Evolutionary conservation across 805 yeast species (phyloP).

Genomic region (Starmerella apis): DNA sequence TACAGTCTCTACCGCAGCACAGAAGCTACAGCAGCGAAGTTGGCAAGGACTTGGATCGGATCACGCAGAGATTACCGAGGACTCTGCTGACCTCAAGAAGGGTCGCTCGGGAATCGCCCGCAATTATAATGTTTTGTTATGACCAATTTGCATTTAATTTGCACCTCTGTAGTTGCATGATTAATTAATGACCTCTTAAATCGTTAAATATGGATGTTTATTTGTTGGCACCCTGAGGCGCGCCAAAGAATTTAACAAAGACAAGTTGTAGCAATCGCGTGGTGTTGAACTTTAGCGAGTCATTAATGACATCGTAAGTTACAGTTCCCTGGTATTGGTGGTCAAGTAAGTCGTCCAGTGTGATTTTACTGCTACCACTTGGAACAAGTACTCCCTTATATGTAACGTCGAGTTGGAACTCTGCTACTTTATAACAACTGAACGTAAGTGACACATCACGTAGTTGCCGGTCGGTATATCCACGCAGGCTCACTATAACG

Average conservation of each 20-base stretch:
- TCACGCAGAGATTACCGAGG: slow-evolving; percentile 40
- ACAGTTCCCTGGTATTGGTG: slow-evolving; percentile 60
- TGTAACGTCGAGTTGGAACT: slow-evolving; percentile 64
- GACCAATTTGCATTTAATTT: neutral
- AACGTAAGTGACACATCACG: slow-evolving; percentile 66
- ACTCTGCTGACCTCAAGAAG: slow-evolving; percentile 72
- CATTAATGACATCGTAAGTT: slow-evolving; percentile 50
- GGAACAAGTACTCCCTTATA: slow-evolving; percentile 52
- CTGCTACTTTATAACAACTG: slow-evolving; percentile 62
- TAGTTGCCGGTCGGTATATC: slow-evolving; percentile 39
- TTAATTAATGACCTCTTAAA: neutral
- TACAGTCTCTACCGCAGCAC: slow-evolving; percentile 84
- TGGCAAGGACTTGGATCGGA: slow-evolving; percentile 95
- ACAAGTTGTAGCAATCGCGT: slow-evolving; percentile 57
- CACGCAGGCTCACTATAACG: slow-evolving; percentile 50
- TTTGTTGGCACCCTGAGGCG: neutral
- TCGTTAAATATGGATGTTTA: neutral
- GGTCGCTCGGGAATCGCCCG: slow-evolving; percentile 87
- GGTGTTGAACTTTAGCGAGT: slow-evolving; percentile 59
- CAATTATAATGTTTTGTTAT: slow-evolving; percentile 52
- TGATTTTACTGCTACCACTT: slow-evolving; percentile 42
- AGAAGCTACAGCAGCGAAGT: slow-evolving; percentile 51
- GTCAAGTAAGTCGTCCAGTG: slow-evolving; percentile 61
- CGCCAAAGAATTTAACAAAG: slow-evolving; percentile 58
- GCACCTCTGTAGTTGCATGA: neutral